Evolutionary conservation across 2,329 filamentous ascomycete species (phyloP), one percentile per base, ranked within the genome.

Genomic region (Penicillium olsonii): DNA sequence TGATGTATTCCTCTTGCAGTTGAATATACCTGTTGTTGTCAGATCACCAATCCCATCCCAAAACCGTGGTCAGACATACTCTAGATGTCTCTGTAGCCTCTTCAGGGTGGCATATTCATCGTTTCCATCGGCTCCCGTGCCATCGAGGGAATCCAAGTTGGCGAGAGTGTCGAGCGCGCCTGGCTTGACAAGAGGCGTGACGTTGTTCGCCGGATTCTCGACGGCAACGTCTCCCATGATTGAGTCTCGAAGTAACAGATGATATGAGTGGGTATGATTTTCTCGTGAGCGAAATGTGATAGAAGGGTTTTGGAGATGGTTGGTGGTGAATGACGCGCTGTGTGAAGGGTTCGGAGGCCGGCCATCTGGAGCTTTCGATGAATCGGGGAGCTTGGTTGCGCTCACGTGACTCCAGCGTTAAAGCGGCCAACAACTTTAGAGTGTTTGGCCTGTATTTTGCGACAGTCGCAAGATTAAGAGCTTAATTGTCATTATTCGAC

Each of bases 1-100:
- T 99, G 84, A 99, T 99, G 75, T 99, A 99, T 73, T 99, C 94
- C 76, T 99, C 94, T 77, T 99, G 94, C 64, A 99, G 82, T 75
- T 96, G 90, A 71, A 97, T 96, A 74, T 95, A 90, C 72, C 87
- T 90, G 63, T 33, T 37, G 43, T 52, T 37, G 54, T 66, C 51
- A 67, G 56, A 37, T 29, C 35, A 42, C 19, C n/a, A 18, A 43
- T 19, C 24, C 54, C 40, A 45, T 50, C 20, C 10, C 26, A 37
- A 17, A 22, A 12, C 37, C 24, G 26, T 14, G 42, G 27, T 31
- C 7, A 19, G 42, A 70, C 84, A 63, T 82, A 97, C 85, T 99
- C 94, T 63, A 97, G 78, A 78, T 97, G 92, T 70, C 92, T 83
- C 75, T 99, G 92, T 57, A 97, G 84, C 79, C 95, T 94, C 81